These are phyloP conservation scores for Fusarium verrucosum DNA, from an alignment of 2,329 filamentous ascomycete genomes.

Conservation along the genomic window DNA sequence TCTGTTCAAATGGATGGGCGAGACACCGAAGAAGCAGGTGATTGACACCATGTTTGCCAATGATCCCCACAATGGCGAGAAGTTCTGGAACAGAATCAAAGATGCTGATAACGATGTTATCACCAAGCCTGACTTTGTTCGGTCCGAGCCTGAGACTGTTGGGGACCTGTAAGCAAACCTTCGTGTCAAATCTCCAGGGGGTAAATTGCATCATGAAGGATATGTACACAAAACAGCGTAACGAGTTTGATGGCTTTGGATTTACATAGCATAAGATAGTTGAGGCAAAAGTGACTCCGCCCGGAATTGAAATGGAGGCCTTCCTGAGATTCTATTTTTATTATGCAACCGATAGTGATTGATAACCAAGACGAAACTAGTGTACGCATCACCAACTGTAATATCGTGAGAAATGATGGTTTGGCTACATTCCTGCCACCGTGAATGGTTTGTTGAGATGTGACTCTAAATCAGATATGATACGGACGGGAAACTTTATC, in stretches of 20 bases:
- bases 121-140: slow-evolving; percentile 48
- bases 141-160: neutral
- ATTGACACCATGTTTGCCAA: slow-evolving; percentile 72
- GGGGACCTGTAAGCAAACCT: slow-evolving; percentile 1
- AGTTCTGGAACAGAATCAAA: slow-evolving; percentile 70
- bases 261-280: neutral
- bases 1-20: slow-evolving; percentile 78
- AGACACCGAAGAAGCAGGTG: slow-evolving; percentile 73
- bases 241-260: neutral
- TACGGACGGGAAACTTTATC: no score
- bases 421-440: no score
- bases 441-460: no score
- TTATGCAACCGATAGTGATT: no score
- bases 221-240: neutral
- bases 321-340: no score
- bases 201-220: neutral
- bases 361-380: no score
- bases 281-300: neutral
- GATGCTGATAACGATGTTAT: slow-evolving; percentile 68
- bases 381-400: no score
- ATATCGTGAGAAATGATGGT: no score
- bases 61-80: slow-evolving; percentile 67
- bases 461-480: no score
- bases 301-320: no score
- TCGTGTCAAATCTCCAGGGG: accelerated